Conservation (phyloP, 306 rosid genomes). For the Glycyrrhiza uralensis region DNA sequence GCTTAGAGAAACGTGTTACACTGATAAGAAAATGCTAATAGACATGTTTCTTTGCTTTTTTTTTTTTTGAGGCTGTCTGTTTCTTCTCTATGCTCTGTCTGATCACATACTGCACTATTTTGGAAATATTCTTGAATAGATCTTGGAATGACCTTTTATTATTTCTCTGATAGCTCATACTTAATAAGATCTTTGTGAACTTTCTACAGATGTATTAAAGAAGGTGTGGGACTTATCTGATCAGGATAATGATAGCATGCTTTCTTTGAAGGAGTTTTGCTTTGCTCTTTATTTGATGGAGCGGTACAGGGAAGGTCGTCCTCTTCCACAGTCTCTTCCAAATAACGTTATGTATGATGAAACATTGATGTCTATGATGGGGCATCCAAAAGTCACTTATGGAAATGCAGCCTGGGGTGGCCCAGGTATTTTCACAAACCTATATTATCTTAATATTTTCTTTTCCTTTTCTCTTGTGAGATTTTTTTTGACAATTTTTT, state of each 20-base stretch:
- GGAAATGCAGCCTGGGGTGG: constrained; percentile 74
- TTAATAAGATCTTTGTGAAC: constrained; percentile 29
- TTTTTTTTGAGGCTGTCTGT: neutral
- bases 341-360: constrained; percentile 66
- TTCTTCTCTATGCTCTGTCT: constrained; percentile 4
- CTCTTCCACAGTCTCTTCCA: constrained; percentile 81
- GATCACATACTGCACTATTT: neutral
- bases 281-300: constrained; percentile 95
- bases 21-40: constrained; percentile 3
- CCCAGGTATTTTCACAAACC: constrained; percentile 45
- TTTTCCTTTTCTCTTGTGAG: constrained; percentile 2
- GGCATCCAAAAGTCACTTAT: constrained; percentile 57
- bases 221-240: constrained; percentile 98
- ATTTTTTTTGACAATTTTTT: constrained; percentile 10
- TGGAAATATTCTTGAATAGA: constrained; percentile 19
- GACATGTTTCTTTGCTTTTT: neutral
- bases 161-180: constrained; percentile 15
- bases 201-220: constrained; percentile 79
- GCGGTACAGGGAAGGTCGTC: constrained; percentile 83
- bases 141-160: constrained; percentile 19
- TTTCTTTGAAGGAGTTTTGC: constrained; percentile 91
- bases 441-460: neutral
- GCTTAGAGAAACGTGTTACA: neutral
- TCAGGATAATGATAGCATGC: constrained; percentile 98
- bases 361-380: constrained; percentile 72